Conservation (phyloP, 2,329 filamentous ascomycete species). For the Fusarium sororula region DNA sequence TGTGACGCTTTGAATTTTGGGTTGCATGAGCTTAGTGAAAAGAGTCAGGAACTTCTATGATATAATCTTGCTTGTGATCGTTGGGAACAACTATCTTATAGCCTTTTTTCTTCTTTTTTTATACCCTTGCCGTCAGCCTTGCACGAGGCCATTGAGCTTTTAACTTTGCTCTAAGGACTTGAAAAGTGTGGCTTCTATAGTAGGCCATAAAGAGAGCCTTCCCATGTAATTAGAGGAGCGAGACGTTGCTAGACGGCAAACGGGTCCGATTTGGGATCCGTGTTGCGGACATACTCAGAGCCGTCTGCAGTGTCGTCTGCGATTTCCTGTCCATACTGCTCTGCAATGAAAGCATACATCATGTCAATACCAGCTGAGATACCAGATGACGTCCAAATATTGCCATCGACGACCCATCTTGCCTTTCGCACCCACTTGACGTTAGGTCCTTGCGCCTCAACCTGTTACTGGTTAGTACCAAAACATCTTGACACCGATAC, state of each 20-base stretch:
- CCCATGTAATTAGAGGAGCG: no score
- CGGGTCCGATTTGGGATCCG: constrained; percentile 60
- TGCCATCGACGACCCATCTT: constrained; percentile 68
- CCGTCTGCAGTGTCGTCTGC: constrained; percentile 58
- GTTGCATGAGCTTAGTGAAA: neutral
- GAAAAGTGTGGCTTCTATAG: neutral
- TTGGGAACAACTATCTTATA: neutral
- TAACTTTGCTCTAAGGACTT: neutral
- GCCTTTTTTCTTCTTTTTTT: neutral
- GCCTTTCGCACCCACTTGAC: constrained; percentile 65
- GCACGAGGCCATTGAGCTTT: neutral
- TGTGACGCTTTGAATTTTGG: neutral
- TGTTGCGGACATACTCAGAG: constrained; percentile 68
- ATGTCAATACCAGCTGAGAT: constrained; percentile 58
- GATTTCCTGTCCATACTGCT: constrained; percentile 59
- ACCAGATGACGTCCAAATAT: constrained; percentile 70
- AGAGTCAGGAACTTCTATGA: neutral
- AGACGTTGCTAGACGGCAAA: constrained; percentile 54
- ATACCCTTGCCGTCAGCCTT: neutral
- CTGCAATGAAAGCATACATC: constrained; percentile 46
- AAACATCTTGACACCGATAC: rapidly evolving
- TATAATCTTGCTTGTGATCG: no score
- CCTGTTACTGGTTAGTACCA: constrained; percentile 29
- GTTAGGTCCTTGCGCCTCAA: constrained; percentile 51
- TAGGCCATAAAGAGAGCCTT: neutral